A percentile compares a stretch with the other conserved stretches of the same genome.
Evolutionary conservation across 495 filamentous ascomycete species (phyloP).

Genomic region (Patellaria atrata): DNA sequence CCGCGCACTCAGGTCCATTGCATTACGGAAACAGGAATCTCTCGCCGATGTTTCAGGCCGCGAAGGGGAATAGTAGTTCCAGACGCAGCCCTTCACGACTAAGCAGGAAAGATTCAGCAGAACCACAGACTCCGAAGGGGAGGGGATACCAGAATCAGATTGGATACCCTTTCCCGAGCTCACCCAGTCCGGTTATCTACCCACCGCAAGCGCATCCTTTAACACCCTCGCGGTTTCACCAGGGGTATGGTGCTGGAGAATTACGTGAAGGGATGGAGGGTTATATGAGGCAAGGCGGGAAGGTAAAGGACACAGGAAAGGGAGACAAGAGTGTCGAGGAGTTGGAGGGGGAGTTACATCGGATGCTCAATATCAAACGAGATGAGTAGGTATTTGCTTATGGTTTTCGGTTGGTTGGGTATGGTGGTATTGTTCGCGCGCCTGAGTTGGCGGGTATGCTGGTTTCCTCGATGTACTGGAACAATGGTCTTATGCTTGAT

Average conservation of each 20-base stretch:
- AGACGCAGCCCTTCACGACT: constrained; percentile 14
- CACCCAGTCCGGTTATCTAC: background rate
- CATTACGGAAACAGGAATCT: constrained; percentile 29
- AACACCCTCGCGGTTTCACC: background rate
- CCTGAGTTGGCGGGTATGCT: no score
- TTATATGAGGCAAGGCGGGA: no score
- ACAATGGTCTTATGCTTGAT: no score
- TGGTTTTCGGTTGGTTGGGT: no score
- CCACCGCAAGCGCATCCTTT: background rate
- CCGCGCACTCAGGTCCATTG: constrained; percentile 7
- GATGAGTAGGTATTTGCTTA: no score
- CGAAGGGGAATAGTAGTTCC: constrained; percentile 14
- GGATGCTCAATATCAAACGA: constrained; percentile 11
- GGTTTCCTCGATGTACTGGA: no score
- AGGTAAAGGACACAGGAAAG: no score
- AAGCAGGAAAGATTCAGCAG: constrained; percentile 12
- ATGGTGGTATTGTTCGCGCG: no score
- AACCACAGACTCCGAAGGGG: constrained; percentile 8
- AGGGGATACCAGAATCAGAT: constrained; percentile 5
- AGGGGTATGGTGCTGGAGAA: no score
- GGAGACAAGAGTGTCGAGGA: background rate
- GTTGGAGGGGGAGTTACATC: constrained; percentile 13
- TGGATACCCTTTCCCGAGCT: background rate
- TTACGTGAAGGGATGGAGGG: no score
- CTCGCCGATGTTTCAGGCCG: constrained; percentile 27